Conservation (phyloP, 352 stramenopile genomes). For the Nannochloropsis limnetica region DNA sequence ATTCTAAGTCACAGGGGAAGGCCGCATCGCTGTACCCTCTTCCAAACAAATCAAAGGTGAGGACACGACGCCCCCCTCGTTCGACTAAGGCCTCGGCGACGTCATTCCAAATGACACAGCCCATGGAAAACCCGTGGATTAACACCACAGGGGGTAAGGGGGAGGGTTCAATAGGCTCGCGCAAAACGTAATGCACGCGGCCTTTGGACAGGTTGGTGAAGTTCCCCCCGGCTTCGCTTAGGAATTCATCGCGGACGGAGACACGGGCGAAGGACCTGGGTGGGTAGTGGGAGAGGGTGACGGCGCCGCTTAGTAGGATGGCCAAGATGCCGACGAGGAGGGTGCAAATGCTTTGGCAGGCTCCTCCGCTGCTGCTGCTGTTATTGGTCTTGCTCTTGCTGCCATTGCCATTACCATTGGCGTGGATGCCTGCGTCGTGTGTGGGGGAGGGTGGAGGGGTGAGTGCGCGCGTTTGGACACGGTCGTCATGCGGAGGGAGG, state of each 20-base stretch:
- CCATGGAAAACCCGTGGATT: slow-evolving; percentile 6
- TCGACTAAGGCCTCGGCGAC: not conserved
- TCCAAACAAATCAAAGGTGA: slow-evolving; percentile 13
- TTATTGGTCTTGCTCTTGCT: not conserved
- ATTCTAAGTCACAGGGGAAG: not conserved
- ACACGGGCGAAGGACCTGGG: not conserved
- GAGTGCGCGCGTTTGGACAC: slow-evolving; percentile 1
- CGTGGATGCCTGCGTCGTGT: not conserved
- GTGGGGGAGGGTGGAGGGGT: not conserved
- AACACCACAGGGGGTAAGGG: slow-evolving; percentile 1
- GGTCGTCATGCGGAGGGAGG: not conserved
- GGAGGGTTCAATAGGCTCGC: not conserved
- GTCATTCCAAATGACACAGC: slow-evolving; percentile 27
- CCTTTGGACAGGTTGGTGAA: slow-evolving; percentile 3
- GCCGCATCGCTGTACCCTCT: slow-evolving; percentile 2
- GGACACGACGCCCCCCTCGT: not conserved
- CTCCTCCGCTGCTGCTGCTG: not conserved
- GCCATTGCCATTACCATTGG: not conserved
- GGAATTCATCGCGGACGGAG: not conserved
- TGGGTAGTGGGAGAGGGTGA: not conserved
- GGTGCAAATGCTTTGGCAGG: not conserved
- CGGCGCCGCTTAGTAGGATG: not conserved
- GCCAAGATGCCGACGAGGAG: not conserved
- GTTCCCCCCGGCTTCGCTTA: not conserved
- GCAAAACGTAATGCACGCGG: slow-evolving; percentile 28